Percentiles rank a stretch among this genome's conserved stretches.
These are phyloP conservation scores for Diutina rugosa DNA, from an alignment of 1,139 yeast species.

Conservation along the genomic window DNA sequence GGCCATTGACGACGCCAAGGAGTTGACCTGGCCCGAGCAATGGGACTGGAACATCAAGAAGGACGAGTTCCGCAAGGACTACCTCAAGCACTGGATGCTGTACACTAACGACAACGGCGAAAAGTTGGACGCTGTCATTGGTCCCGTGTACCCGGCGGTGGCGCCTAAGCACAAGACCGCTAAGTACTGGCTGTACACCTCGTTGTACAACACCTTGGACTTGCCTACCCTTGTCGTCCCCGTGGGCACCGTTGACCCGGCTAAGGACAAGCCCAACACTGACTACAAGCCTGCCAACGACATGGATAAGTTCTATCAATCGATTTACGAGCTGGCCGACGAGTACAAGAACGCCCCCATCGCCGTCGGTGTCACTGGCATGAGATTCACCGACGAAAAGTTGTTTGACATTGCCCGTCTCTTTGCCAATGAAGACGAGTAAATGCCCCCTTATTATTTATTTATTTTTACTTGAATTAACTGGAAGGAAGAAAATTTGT, in stretches of 20 bases:
- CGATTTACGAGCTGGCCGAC: slow-evolving; percentile 9
- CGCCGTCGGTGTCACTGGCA: slow-evolving; percentile 9
- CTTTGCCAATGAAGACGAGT: not conserved
- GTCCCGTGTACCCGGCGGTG: slow-evolving; percentile 12
- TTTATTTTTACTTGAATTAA: not conserved
- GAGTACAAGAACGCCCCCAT: slow-evolving; percentile 10
- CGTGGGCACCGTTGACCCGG: slow-evolving; percentile 5
- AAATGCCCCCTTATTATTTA: not conserved
- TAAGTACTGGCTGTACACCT: slow-evolving; percentile 13
- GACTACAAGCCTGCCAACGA: slow-evolving; percentile 6
- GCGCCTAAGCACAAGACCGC: slow-evolving; percentile 11
- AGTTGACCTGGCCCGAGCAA: slow-evolving; percentile 4
- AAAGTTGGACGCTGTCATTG: slow-evolving; percentile 9
- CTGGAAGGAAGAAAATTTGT: too few species aligned
- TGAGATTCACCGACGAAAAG: slow-evolving; percentile 11
- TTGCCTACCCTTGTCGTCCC: slow-evolving; percentile 13
- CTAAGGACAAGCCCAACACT: slow-evolving; percentile 7
- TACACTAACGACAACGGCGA: not conserved
- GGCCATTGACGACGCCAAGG: slow-evolving; percentile 8
- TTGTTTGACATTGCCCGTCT: slow-evolving; percentile 6
- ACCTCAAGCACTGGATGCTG: slow-evolving; percentile 10
- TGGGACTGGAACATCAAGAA: slow-evolving; percentile 13
- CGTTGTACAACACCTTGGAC: slow-evolving; percentile 13
- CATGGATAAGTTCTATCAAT: slow-evolving; percentile 7
- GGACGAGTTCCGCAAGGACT: slow-evolving; percentile 11